These are phyloP conservation scores for Acanthamoeba lugdunensis DNA, from an alignment of 208 protist genomes.

Conservation along the genomic window DNA sequence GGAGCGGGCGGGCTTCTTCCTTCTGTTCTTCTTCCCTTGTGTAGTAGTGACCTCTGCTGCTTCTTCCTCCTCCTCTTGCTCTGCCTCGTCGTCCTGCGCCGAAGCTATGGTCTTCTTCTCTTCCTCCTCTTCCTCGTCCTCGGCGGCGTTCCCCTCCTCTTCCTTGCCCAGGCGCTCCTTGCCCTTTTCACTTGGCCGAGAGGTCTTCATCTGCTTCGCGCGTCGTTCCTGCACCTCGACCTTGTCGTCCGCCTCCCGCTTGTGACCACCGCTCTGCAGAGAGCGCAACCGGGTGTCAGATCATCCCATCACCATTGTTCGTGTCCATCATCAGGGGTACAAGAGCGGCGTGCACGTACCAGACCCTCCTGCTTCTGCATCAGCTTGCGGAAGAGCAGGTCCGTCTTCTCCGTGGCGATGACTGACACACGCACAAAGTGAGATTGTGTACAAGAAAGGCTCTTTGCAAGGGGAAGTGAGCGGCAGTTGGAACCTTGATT, in stretches of 20 bases:
- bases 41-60: not conserved
- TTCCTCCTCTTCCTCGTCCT: not conserved
- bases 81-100: not conserved
- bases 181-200: not conserved
- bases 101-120: not conserved
- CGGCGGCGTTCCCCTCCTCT: not conserved
- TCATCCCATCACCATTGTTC: not conserved
- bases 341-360: not conserved
- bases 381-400: constrained; percentile 48
- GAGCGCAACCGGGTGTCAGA: not conserved
- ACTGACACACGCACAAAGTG: not conserved
- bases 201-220: constrained; percentile 4
- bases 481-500: constrained; percentile 20
- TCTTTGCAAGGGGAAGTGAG: too few species aligned
- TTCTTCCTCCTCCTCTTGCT: not conserved
- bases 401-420: constrained; percentile 57
- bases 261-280: constrained; percentile 5
- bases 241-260: constrained; percentile 53
- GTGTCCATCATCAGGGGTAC: not conserved
- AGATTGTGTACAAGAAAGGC: not conserved
- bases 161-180: constrained; percentile 36
- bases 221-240: not conserved
- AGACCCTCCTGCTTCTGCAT: constrained; percentile 48
- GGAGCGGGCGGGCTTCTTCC: constrained; percentile 5
- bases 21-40: not conserved